Evolutionary conservation across 495 filamentous ascomycete species (phyloP).

Genomic region (Hypoxylon fuscum): DNA sequence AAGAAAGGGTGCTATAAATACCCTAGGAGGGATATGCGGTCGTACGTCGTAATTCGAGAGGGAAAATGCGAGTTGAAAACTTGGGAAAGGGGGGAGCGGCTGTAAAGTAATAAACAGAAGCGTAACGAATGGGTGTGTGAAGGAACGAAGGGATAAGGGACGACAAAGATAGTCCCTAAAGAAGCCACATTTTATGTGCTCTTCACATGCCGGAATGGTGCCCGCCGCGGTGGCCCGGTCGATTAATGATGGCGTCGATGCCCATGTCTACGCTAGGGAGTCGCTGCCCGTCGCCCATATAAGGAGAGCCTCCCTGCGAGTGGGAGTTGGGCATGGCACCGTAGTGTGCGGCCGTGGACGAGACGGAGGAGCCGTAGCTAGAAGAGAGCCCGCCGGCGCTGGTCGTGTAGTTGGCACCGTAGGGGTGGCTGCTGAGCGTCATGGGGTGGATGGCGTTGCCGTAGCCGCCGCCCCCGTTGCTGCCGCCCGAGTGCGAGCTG

Average conservation of each 20-base stretch:
- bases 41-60: constrained; percentile 3
- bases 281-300: constrained; percentile 55
- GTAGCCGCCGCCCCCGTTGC: constrained; percentile 42
- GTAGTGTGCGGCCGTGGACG: constrained; percentile 46
- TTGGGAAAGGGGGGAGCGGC: not conserved
- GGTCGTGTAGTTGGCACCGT: constrained; percentile 41
- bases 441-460: constrained; percentile 40
- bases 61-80: not conserved
- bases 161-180: not conserved
- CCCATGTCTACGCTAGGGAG: constrained; percentile 66
- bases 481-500: constrained; percentile 44
- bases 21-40: not conserved
- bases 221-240: constrained; percentile 44
- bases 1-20: constrained; percentile 1
- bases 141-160: constrained; percentile 9
- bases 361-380: constrained; percentile 46
- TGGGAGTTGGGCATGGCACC: constrained; percentile 49
- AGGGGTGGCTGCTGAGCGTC: constrained; percentile 34
- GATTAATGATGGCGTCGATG: constrained; percentile 64
- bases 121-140: constrained; percentile 18
- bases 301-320: constrained; percentile 56
- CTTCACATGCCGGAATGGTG: constrained; percentile 29
- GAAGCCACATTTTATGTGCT: not conserved
- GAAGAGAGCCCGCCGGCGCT: constrained; percentile 41
- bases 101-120: not conserved